These are phyloP conservation scores for Penicillium psychrosexuale DNA, from an alignment of 2,329 filamentous ascomycete genomes.

Conservation along the genomic window DNA sequence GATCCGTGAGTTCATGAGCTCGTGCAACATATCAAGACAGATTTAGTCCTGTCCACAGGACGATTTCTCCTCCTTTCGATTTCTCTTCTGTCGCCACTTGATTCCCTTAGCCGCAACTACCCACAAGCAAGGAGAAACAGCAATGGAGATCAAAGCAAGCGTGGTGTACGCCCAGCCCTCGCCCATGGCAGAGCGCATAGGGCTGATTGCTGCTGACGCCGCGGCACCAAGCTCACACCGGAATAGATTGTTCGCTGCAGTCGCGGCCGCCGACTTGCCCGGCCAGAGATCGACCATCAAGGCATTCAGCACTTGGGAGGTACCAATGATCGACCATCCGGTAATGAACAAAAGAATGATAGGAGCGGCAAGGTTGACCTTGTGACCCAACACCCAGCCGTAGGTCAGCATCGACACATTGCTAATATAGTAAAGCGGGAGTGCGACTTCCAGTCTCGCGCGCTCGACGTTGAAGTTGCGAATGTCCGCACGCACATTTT, in stretches of 20 bases:
- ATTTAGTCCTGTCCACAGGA: background rate
- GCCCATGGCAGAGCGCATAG: slow-evolving; percentile 40
- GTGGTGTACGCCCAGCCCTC: slow-evolving; percentile 44
- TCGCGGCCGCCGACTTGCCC: slow-evolving; percentile 35
- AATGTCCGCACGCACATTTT: slow-evolving; percentile 36
- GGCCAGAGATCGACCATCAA: slow-evolving; percentile 47
- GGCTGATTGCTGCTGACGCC: slow-evolving; percentile 38
- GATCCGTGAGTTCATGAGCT: background rate
- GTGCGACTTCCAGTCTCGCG: slow-evolving; percentile 34
- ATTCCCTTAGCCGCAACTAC: slow-evolving; percentile 27
- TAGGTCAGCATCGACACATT: slow-evolving; percentile 29
- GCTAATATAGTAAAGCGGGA: slow-evolving; percentile 33
- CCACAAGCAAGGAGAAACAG: slow-evolving; percentile 26
- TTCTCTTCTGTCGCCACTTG: slow-evolving; percentile 26
- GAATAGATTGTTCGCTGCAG: slow-evolving; percentile 43
- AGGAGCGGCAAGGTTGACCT: slow-evolving; percentile 33
- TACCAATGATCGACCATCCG: slow-evolving; percentile 36
- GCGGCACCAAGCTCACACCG: slow-evolving; percentile 42
- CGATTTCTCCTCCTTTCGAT: slow-evolving; percentile 8
- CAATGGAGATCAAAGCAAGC: slow-evolving; percentile 30
- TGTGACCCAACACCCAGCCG: slow-evolving; percentile 36
- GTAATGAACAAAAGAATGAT: slow-evolving; percentile 35
- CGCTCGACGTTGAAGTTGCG: slow-evolving; percentile 51
- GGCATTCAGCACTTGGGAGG: slow-evolving; percentile 42
- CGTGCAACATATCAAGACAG: background rate